Evolutionary conservation across 495 filamentous ascomycete genomes (phyloP).

Genomic region (Neurospora africana): DNA sequence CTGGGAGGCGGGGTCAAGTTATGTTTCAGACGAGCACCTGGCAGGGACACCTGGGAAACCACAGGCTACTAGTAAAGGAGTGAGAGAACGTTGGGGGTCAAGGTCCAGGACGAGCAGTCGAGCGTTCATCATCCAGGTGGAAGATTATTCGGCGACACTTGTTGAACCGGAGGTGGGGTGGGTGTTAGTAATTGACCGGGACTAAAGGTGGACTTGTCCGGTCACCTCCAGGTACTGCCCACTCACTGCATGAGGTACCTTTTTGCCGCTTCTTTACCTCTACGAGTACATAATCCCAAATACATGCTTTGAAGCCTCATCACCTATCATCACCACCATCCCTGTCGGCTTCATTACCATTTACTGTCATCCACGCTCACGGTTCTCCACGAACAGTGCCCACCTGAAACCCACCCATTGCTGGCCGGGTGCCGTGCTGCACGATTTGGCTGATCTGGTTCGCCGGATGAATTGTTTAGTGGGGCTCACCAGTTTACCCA

Average conservation of each 20-base stretch:
- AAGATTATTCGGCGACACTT: neutral
- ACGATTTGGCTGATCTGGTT: neutral
- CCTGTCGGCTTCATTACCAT: neutral
- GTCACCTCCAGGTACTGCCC: neutral
- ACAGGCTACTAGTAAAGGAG: neutral
- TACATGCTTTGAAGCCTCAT: neutral
- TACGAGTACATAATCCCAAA: neutral
- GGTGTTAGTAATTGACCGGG: neutral
- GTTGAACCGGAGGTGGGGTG: neutral
- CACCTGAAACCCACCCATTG: neutral
- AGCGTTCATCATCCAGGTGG: neutral
- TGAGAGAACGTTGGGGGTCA: neutral
- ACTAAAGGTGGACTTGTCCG: neutral
- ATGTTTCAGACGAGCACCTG: constrained; percentile 4
- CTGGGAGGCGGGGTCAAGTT: constrained; percentile 23
- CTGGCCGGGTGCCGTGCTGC: neutral
- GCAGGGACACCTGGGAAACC: neutral
- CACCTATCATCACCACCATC: neutral
- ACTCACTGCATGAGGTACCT: neutral
- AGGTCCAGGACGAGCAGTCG: neutral
- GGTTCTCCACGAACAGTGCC: neutral
- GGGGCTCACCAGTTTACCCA: neutral
- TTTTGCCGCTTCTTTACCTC: neutral
- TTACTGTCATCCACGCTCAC: neutral
- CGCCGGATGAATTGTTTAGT: neutral